These are phyloP conservation scores for Hanseniaspora occidentalis DNA, from an alignment of 805 yeast species.

Conservation along the genomic window DNA sequence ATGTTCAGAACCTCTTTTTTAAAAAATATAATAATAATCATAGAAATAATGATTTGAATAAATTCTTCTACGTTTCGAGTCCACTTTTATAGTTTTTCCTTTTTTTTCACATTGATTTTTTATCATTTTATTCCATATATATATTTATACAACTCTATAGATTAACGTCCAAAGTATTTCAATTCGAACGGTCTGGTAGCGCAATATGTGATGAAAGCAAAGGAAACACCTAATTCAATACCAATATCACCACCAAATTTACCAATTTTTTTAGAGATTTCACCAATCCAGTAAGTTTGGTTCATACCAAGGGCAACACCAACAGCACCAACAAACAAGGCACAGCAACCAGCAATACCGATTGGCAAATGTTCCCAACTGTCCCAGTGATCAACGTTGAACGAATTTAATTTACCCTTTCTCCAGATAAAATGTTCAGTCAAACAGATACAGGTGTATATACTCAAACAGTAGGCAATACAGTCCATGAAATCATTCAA, in stretches of 20 bases:
- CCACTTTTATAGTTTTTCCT: no score
- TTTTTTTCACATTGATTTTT: no score
- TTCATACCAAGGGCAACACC: conserved; percentile 81
- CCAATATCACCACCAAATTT: conserved; percentile 51
- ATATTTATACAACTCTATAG: no score
- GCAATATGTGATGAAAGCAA: conserved; percentile 54
- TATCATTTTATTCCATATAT: no score
- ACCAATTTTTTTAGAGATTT: conserved; percentile 48
- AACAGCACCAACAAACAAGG: conserved; percentile 70
- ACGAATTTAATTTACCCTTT: conserved; percentile 41
- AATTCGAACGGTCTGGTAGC: conserved; percentile 51
- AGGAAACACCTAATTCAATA: conserved; percentile 61
- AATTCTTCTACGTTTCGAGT: no score
- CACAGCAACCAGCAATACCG: conserved; percentile 68
- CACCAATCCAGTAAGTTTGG: conserved; percentile 76
- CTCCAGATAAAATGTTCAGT: conserved; percentile 77
- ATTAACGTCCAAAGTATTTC: conserved; percentile 43
- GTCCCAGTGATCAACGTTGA: conserved; percentile 49
- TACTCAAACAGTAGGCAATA: conserved; percentile 84
- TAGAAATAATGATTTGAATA: no score
- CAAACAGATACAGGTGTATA: conserved; percentile 59
- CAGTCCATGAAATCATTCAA: conserved; percentile 81
- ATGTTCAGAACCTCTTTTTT: no score
- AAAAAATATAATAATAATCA: no score
- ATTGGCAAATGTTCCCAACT: conserved; percentile 49